phyloP scores from a whole-genome alignment of 495 filamentous ascomycete species.

The Neurospora sp. region DNA sequence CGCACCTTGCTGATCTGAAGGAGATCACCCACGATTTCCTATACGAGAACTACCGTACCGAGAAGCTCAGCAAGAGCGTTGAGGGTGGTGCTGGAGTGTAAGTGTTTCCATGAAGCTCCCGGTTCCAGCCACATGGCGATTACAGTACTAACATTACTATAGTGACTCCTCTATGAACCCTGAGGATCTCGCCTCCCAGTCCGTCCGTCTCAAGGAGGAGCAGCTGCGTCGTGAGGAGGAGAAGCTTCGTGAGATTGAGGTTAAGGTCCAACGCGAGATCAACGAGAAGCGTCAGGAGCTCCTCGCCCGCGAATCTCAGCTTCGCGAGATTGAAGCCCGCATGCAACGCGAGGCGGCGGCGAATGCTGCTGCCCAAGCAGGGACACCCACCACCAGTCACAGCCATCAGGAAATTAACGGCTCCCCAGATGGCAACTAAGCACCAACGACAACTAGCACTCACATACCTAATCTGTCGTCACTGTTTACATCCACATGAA shows the following conservation, averaged over 20 bases:
- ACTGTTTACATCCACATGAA: conserved; percentile 13
- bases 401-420: conserved; percentile 35
- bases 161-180: conserved; percentile 90
- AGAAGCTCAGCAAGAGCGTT: conserved; percentile 99
- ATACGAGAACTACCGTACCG: conserved; percentile 99
- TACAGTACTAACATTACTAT: conserved; percentile 23
- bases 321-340: conserved; percentile 76
- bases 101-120: conserved; percentile 27
- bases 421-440: conserved; percentile 33
- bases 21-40: conserved; percentile 99
- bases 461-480: conserved; percentile 5
- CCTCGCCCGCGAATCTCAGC: conserved; percentile 92
- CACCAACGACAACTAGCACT: not conserved
- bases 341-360: conserved; percentile 48
- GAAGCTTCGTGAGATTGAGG: conserved; percentile 97
- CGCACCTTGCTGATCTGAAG: conserved; percentile 94
- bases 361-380: conserved; percentile 17
- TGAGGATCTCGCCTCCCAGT: conserved; percentile 92
- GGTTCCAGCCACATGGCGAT: not conserved
- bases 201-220: conserved; percentile 96
- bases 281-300: conserved; percentile 99
- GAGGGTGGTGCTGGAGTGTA: conserved; percentile 83
- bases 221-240: conserved; percentile 97
- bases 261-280: conserved; percentile 99
- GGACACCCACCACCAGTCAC: conserved; percentile 18